phyloP scores from a whole-genome alignment of 208 protist species.

The Trypanosoma vivax region DNA sequence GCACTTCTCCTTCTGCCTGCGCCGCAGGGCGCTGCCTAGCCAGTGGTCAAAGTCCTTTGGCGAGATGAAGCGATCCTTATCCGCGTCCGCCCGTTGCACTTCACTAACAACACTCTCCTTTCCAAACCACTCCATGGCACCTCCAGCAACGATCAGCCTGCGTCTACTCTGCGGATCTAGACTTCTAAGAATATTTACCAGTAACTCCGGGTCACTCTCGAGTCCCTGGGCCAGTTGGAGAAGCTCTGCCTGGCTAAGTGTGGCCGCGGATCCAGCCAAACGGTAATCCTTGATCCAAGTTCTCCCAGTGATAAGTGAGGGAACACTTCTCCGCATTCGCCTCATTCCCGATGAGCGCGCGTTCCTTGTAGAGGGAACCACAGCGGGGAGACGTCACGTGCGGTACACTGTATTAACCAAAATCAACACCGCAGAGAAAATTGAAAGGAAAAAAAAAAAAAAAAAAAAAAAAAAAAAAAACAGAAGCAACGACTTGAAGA shows the following conservation, averaged over 20 bases:
- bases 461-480: constrained; percentile 15
- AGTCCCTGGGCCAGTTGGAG: constrained; percentile 55
- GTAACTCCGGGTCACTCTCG: constrained; percentile 75
- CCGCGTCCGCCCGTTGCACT: constrained; percentile 69
- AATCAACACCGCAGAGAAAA: constrained; percentile 8
- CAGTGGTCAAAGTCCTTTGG: constrained; percentile 90
- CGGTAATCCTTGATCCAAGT: background rate
- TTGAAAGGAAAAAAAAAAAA: constrained; percentile 5
- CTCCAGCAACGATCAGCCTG: constrained; percentile 75
- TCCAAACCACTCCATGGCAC: constrained; percentile 89
- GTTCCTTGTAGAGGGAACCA: background rate
- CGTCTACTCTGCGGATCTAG: constrained; percentile 67
- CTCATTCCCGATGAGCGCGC: background rate
- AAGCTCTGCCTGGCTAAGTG: constrained; percentile 35
- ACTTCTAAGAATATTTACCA: constrained; percentile 73
- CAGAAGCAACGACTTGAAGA: background rate
- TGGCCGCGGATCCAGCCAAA: background rate
- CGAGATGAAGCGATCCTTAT: constrained; percentile 77
- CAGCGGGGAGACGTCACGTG: background rate
- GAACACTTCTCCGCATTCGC: background rate
- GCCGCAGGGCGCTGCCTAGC: constrained; percentile 77
- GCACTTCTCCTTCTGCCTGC: constrained; percentile 34
- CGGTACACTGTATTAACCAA: background rate
- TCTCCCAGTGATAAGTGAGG: background rate
- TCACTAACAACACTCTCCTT: constrained; percentile 76